Conservation (phyloP, 2,329 filamentous ascomycete genomes). For the Emericellopsis cladophorae region DNA sequence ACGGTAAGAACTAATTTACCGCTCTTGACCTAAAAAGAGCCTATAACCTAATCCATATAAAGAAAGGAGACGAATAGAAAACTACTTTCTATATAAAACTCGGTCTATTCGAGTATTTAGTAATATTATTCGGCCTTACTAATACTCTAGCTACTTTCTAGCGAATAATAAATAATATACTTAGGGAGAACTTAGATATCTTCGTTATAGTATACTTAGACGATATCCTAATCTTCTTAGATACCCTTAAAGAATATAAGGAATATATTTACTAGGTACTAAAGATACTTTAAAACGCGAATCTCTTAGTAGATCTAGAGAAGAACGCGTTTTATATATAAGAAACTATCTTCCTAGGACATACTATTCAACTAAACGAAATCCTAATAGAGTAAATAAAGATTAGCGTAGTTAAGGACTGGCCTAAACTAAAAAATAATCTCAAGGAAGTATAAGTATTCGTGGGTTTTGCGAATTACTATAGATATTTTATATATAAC, state of each 20-base stretch:
- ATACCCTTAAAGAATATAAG: constrained; percentile 1
- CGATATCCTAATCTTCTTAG: neutral
- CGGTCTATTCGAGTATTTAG: constrained; percentile 5
- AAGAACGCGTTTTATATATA: neutral
- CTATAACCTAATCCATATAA: neutral
- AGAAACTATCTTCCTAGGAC: too few relatives aligned
- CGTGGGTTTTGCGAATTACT: too few relatives aligned
- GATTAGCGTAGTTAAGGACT: too few relatives aligned
- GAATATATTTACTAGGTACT: constrained; percentile 1
- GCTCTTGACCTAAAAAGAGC: too few relatives aligned
- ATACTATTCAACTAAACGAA: too few relatives aligned
- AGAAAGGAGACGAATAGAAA: too few relatives aligned
- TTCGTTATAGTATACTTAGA: neutral
- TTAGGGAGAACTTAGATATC: constrained; percentile 2
- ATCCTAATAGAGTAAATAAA: too few relatives aligned
- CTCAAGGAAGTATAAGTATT: too few relatives aligned
- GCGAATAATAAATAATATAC: constrained; percentile 1
- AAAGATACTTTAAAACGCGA: neutral
- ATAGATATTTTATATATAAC: too few relatives aligned
- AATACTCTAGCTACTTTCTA: constrained; percentile 8
- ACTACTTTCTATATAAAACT: too few relatives aligned
- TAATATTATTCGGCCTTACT: constrained; percentile 7
- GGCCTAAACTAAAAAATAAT: too few relatives aligned
- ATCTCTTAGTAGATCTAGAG: neutral
- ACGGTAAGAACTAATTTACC: neutral